phyloP scores from a whole-genome alignment of 1,139 yeast genomes.

The Sugiyamaella paludigena region DNA sequence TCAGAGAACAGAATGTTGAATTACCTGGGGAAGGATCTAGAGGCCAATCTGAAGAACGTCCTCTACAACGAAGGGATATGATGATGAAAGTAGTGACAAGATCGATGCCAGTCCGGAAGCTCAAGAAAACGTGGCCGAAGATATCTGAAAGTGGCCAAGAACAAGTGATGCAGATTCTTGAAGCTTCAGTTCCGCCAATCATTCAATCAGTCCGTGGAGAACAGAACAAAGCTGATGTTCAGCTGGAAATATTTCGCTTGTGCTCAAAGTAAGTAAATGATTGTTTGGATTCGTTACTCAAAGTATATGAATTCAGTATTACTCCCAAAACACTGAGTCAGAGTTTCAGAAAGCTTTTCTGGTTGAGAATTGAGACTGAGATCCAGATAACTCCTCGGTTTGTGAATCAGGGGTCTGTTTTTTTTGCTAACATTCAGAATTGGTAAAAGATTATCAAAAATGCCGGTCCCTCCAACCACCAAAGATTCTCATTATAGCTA shows the following conservation, averaged over 20 bases:
- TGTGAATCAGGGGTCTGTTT: no score
- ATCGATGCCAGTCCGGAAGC: constrained; percentile 12
- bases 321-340: no score
- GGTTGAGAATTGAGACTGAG: not conserved
- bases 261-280: constrained; percentile 7
- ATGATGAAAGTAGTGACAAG: constrained; percentile 1
- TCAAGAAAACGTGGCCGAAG: constrained; percentile 24
- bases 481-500: constrained; percentile 24
- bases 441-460: constrained; percentile 16
- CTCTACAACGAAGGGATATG: no score
- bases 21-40: no score
- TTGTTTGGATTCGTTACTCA: no score
- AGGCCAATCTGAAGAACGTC: no score
- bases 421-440: constrained; percentile 1
- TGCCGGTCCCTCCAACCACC: constrained; percentile 27
- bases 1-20: no score
- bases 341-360: constrained; percentile 12
- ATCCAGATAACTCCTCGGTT: not conserved
- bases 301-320: no score
- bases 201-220: constrained; percentile 24
- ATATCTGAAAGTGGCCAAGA: constrained; percentile 22
- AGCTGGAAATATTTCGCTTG: constrained; percentile 14
- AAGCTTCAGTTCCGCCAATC: constrained; percentile 20
- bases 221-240: constrained; percentile 18
- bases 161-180: constrained; percentile 20